phyloP scores from a whole-genome alignment of 768 basidiomycete species.

The Russula foetens region DNA sequence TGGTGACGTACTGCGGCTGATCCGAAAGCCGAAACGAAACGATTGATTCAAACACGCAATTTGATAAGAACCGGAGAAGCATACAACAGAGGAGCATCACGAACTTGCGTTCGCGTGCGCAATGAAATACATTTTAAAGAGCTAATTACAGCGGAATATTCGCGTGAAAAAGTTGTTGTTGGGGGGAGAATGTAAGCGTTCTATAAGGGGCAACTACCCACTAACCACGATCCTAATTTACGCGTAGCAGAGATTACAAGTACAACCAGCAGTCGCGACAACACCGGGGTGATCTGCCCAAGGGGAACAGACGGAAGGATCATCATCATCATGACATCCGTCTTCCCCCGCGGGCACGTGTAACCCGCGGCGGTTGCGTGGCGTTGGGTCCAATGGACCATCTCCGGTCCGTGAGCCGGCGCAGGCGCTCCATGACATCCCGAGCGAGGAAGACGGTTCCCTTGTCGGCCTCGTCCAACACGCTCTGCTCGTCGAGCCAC shows the following conservation, averaged over 20 bases:
- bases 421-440: constrained; percentile 29
- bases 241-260: constrained; percentile 1
- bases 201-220: background rate
- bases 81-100: too few species aligned
- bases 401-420: constrained; percentile 23
- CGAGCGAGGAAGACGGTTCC: constrained; percentile 31
- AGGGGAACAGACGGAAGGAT: too few species aligned
- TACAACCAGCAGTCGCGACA: background rate
- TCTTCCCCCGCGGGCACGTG: background rate
- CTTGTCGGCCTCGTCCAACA: constrained; percentile 29
- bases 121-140: background rate
- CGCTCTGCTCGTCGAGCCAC: constrained; percentile 25
- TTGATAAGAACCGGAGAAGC: too few species aligned
- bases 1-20: too few species aligned
- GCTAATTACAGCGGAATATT: background rate
- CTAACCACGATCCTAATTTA: constrained; percentile 4
- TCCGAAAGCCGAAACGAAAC: too few species aligned
- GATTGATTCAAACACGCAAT: too few species aligned
- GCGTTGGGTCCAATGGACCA: background rate
- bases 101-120: too few species aligned
- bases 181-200: background rate
- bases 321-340: background rate
- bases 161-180: too few species aligned
- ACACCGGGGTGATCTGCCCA: too few species aligned
- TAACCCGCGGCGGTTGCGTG: background rate